A percentile compares a stretch with the other conserved stretches of the same genome.
Conservation (phyloP, 1,284 basidiomycete species). For the Anthracocystis setariae region DNA sequence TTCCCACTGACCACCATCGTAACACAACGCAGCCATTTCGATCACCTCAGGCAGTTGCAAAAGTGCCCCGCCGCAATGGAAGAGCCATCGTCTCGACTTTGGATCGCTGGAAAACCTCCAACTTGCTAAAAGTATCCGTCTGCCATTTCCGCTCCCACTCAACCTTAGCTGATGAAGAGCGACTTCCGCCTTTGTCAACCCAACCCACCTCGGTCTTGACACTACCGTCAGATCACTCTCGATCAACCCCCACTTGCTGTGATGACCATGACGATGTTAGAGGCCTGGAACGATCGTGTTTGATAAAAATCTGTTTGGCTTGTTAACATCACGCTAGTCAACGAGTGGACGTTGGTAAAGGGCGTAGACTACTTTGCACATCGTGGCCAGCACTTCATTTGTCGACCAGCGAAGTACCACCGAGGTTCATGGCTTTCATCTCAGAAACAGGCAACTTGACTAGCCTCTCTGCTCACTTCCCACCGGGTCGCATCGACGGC, state of each 20-base stretch:
- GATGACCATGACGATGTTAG: too few species aligned
- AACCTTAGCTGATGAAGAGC: constrained; percentile 1
- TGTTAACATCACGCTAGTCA: too few species aligned
- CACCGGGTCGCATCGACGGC: too few species aligned
- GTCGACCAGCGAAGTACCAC: constrained; percentile 2
- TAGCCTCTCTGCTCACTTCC: too few species aligned
- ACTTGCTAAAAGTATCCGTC: background rate
- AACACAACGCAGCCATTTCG: background rate
- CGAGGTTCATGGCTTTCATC: constrained; percentile 1
- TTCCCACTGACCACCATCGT: background rate
- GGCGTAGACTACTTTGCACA: background rate
- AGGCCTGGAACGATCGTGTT: too few species aligned
- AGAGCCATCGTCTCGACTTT: too few species aligned
- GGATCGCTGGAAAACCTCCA: too few species aligned
- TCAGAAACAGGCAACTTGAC: background rate
- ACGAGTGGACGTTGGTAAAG: too few species aligned
- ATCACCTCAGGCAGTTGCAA: background rate
- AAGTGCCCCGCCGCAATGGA: too few species aligned
- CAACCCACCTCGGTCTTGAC: background rate
- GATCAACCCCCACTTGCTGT: background rate
- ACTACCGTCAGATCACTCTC: too few species aligned
- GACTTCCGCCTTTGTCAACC: background rate
- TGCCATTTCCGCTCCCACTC: constrained; percentile 1
- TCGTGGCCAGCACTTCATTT: constrained; percentile 2
- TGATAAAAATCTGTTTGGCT: too few species aligned